A percentile compares a stretch with the other conserved stretches of the same genome.
These are phyloP conservation scores for Phylloboletellus chloephorus DNA, from an alignment of 1,284 basidiomycete species.

Conservation along the genomic window DNA sequence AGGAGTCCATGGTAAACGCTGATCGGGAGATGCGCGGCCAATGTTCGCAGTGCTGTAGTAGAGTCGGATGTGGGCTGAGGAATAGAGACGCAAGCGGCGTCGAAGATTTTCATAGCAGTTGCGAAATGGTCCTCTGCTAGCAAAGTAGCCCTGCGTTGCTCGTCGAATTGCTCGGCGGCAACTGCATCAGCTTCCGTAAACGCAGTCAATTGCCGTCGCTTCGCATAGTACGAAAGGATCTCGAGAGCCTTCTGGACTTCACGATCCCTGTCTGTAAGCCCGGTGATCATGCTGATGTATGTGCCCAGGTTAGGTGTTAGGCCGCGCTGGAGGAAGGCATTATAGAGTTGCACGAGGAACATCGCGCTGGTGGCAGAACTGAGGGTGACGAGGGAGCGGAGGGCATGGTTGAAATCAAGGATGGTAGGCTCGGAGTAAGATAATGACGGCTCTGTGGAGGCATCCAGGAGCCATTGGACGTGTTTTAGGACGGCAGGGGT, in stretches of 20 bases:
- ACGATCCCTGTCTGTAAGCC: conserved; percentile 67
- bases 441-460: conserved; percentile 13
- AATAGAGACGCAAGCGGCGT: conserved; percentile 45
- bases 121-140: conserved; percentile 65
- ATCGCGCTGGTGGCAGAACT: conserved; percentile 53
- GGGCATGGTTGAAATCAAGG: conserved; percentile 61
- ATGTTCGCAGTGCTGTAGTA: not conserved
- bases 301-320: conserved; percentile 65
- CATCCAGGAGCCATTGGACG: conserved; percentile 21
- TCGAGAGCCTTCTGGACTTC: conserved; percentile 55
- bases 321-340: conserved; percentile 64
- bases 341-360: conserved; percentile 67
- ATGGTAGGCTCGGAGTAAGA: conserved; percentile 28
- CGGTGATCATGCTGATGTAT: conserved; percentile 64
- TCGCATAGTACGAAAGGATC: conserved; percentile 41
- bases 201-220: conserved; percentile 29
- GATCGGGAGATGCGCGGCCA: conserved; percentile 32
- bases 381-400: conserved; percentile 43
- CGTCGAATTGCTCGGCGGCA: conserved; percentile 25
- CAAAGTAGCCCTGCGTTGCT: conserved; percentile 39
- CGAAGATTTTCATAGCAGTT: conserved; percentile 70
- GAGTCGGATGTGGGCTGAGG: conserved; percentile 15
- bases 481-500: conserved; percentile 13
- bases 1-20: conserved; percentile 55
- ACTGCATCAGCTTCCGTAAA: conserved; percentile 17